phyloP scores from a whole-genome alignment of 106 monocot species.

The Apostasia ramifera region DNA sequence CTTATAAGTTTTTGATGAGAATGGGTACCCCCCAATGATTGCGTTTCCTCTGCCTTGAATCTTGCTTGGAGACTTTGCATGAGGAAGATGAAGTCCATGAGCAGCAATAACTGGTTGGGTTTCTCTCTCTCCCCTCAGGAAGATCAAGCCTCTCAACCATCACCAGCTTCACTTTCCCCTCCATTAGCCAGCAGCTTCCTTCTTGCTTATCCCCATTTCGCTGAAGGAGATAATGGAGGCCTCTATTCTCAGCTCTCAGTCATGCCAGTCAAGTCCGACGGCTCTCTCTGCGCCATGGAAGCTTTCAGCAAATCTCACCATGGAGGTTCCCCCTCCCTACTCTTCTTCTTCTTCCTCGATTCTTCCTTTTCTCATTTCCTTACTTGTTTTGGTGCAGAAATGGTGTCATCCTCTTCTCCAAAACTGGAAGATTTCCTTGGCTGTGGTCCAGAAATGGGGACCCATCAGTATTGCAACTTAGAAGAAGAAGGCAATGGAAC shows the following conservation, averaged over 20 bases:
- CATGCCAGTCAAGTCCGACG: constrained; percentile 96
- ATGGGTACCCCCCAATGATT: constrained; percentile 35
- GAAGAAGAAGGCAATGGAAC: constrained; percentile 19
- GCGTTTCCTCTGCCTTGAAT: constrained; percentile 14
- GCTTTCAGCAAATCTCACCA: constrained; percentile 54
- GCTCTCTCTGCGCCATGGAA: constrained; percentile 98
- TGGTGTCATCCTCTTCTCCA: constrained; percentile 74
- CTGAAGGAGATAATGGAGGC: constrained; percentile 38
- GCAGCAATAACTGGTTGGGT: constrained; percentile 69
- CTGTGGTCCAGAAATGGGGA: constrained; percentile 70
- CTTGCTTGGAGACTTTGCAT: constrained; percentile 6
- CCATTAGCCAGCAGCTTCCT: constrained; percentile 41
- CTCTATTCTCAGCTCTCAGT: constrained; percentile 46
- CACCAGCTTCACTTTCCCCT: constrained; percentile 29
- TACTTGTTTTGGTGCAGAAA: constrained; percentile 36
- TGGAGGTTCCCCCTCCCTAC: constrained; percentile 20
- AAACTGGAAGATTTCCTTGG: constrained; percentile 98
- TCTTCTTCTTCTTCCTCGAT: constrained; percentile 10
- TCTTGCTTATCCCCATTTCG: constrained; percentile 37
- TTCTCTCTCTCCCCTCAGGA: constrained; percentile 91
- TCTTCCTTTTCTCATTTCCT: constrained; percentile 11
- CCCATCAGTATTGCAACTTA: constrained; percentile 54
- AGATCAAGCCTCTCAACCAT: constrained; percentile 28
- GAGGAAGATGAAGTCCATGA: constrained; percentile 60
- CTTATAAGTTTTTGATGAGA: constrained; percentile 13